Conservation (phyloP, 1,284 basidiomycete genomes). For the Meira nashicola region DNA sequence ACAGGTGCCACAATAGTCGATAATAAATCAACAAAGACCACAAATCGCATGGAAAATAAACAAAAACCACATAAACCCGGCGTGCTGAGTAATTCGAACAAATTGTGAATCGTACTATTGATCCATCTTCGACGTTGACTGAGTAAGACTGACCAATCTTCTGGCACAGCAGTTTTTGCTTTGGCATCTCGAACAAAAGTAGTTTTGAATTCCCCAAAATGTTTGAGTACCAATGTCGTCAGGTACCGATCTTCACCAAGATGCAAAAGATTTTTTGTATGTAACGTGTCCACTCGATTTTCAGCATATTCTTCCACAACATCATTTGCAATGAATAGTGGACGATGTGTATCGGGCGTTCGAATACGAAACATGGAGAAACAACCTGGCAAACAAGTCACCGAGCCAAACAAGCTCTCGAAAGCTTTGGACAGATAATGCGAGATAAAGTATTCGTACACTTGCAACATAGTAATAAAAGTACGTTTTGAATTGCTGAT, state of each 20-base stretch:
- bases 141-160: constrained; percentile 89
- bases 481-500: constrained; percentile 85
- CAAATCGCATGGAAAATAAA: constrained; percentile 86
- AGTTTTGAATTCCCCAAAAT: constrained; percentile 63
- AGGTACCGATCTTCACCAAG: constrained; percentile 98
- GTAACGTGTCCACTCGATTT: constrained; percentile 91
- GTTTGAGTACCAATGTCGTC: constrained; percentile 85
- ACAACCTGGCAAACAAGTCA: constrained; percentile 85
- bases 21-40: constrained; percentile 86
- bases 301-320: constrained; percentile 90
- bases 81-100: constrained; percentile 84
- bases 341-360: constrained; percentile 50
- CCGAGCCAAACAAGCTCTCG: constrained; percentile 90
- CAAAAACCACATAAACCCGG: constrained; percentile 94
- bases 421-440: constrained; percentile 94
- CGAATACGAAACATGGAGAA: constrained; percentile 52
- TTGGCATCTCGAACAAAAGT: constrained; percentile 90
- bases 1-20: constrained; percentile 79
- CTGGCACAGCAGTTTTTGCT: constrained; percentile 58
- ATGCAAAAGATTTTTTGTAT: constrained; percentile 80
- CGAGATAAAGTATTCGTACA: constrained; percentile 55
- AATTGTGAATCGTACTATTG: constrained; percentile 96
- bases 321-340: constrained; percentile 64
- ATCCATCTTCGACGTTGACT: constrained; percentile 99
- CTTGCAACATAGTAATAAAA: constrained; percentile 96